Evolutionary conservation across 257 asterid species (phyloP), one percentile per base, ranked within the genome.

Genomic region (Solanum habrochaites): DNA sequence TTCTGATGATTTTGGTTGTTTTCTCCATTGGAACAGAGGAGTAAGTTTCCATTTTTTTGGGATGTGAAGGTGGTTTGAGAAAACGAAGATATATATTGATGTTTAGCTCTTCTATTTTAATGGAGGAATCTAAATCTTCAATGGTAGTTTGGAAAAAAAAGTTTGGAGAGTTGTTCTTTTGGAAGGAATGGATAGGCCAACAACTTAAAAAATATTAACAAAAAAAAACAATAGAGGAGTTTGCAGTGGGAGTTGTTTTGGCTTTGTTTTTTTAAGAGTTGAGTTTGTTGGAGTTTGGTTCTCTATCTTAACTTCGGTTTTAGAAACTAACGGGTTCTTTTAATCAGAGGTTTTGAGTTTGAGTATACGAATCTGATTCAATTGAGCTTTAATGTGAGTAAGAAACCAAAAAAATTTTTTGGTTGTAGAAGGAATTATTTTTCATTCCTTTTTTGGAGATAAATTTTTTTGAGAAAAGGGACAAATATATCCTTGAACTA

Each of bases 101-200:
- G 84, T 66, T 62, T 72, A 5, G n/a, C 1, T 47, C 11, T 18
- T 78, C 27, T 80, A 1, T 80, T 47, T 11, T 80, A 80, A 80
- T 80, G 67, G 60, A 4, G 12, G 85, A 80, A 80, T 80, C 85
- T 29, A 60, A 81, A 29, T 47, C 21, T 81, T 81, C 85, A 29
- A 81, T 81, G 45, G 69, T 49, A 29, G 85, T 81, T 81, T 47
- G 42, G 67, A 71, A 20, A 18, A 86, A 86, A 86, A 83, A 45
- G 85, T 89, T 78, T 88, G 88, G 86, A 88, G 82, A 71, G 72
- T 87, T 37, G 90, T 71, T 90, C 58, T 73, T 40, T 87, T 82
- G 80, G 31, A 82, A 83, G 88, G 93, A 91, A 90, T 89, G 88
- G 94, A 92, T 92, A 84, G 93, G 91, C 91, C 90, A 94, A 92